Conservation (phyloP, 768 basidiomycete genomes). For the Goffeauzyma gilvescens region DNA sequence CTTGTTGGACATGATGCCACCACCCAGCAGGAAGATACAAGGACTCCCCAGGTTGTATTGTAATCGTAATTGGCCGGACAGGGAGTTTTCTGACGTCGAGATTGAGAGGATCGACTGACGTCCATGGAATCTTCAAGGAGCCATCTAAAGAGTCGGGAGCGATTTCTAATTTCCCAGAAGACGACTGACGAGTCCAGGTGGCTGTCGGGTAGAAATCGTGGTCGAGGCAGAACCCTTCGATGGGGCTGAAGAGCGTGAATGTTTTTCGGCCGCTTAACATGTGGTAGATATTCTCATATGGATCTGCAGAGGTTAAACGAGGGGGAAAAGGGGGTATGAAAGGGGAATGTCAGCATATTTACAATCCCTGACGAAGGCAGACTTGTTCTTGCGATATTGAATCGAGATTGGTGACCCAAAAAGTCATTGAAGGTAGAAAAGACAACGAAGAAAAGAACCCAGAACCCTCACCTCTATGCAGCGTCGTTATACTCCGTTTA, state of each 20-base stretch:
- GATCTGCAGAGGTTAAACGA: constrained; percentile 44
- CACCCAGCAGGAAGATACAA: constrained; percentile 81
- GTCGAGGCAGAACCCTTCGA: constrained; percentile 65
- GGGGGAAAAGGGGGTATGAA: too few relatives aligned
- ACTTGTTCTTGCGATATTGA: too few relatives aligned
- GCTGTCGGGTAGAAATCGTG: constrained; percentile 58
- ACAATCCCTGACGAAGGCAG: too few relatives aligned
- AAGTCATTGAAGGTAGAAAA: too few relatives aligned
- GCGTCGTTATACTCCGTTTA: constrained; percentile 53
- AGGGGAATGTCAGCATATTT: too few relatives aligned
- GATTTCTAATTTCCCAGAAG: constrained; percentile 21
- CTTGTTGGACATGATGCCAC: constrained; percentile 78
- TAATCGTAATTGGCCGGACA: constrained; percentile 49
- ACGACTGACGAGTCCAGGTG: constrained; percentile 37
- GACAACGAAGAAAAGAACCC: not conserved
- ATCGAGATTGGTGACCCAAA: too few relatives aligned
- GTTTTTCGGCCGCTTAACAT: constrained; percentile 68
- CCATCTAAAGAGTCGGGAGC: constrained; percentile 25
- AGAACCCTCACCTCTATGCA: constrained; percentile 53
- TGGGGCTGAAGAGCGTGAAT: constrained; percentile 70
- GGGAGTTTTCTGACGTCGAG: constrained; percentile 33
- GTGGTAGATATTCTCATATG: constrained; percentile 84
- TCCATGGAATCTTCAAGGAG: constrained; percentile 50
- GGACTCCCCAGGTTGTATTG: constrained; percentile 52
- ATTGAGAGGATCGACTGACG: constrained; percentile 49